Conservation (phyloP, 331 rosid genomes). For the Prunus yedoensis region DNA sequence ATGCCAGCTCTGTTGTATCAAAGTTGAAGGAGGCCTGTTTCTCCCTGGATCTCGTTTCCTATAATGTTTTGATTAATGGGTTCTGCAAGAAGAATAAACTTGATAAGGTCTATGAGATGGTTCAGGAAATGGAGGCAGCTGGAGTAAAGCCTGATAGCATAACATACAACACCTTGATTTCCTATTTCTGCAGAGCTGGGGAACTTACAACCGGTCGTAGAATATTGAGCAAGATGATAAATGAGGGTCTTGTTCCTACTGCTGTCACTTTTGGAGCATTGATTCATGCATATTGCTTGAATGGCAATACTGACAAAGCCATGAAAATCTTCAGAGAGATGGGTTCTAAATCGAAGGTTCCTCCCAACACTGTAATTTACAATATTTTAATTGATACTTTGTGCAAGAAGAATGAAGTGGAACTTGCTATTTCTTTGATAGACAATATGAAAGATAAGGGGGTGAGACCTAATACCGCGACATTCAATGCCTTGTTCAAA, state of each 20-base stretch:
- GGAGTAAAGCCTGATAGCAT: conserved; percentile 60
- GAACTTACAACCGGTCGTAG: conserved; percentile 37
- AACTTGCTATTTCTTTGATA: conserved; percentile 52
- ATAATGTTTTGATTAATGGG: conserved; percentile 64
- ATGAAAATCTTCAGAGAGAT: conserved; percentile 57
- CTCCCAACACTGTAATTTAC: conserved; percentile 69
- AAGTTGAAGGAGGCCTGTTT: conserved; percentile 71
- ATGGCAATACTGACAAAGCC: conserved; percentile 39
- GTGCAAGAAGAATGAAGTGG: conserved; percentile 57
- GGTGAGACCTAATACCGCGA: conserved; percentile 56
- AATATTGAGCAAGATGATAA: conserved; percentile 56
- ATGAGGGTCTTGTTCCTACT: conserved; percentile 51
- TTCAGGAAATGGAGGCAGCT: conserved; percentile 60
- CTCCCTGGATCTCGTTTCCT: conserved; percentile 52
- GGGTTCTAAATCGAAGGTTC: conserved; percentile 48
- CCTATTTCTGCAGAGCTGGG: conserved; percentile 57
- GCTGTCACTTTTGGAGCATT: conserved; percentile 71
- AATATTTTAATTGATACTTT: conserved; percentile 64
- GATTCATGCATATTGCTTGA: conserved; percentile 66
- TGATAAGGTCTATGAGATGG: conserved; percentile 50
- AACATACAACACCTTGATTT: conserved; percentile 73
- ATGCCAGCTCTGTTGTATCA: conserved; percentile 57
- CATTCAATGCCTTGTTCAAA: conserved; percentile 70
- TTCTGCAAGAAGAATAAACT: conserved; percentile 65
- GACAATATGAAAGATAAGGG: conserved; percentile 61